Conservation (phyloP, 2,329 filamentous ascomycete genomes). For the Neofusicoccum umdonicola region DNA sequence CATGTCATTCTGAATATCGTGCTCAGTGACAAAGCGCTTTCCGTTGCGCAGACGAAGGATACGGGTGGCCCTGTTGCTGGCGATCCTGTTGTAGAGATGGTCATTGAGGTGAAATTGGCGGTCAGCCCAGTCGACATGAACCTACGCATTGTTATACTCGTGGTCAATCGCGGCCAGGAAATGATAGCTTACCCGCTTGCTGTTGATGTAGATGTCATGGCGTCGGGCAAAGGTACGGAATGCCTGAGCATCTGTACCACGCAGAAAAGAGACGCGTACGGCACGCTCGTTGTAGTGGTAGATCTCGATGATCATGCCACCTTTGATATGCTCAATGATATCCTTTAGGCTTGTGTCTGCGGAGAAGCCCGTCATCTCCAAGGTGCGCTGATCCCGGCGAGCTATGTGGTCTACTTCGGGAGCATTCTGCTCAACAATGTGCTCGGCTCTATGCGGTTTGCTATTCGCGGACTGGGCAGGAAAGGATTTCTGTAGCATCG, state of each 20-base stretch:
- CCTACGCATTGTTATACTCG: conserved; percentile 42
- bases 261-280: conserved; percentile 69
- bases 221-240: conserved; percentile 65
- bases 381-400: conserved; percentile 48
- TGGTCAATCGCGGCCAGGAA: neutral
- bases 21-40: conserved; percentile 53
- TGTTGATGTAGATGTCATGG: conserved; percentile 66
- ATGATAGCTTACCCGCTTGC: conserved; percentile 59
- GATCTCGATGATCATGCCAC: conserved; percentile 69
- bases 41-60: conserved; percentile 44
- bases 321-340: conserved; percentile 62
- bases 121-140: conserved; percentile 68
- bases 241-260: conserved; percentile 51
- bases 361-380: conserved; percentile 63
- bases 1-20: conserved; percentile 67
- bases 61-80: conserved; percentile 65
- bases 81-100: conserved; percentile 61
- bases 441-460: neutral
- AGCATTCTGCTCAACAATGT: neutral
- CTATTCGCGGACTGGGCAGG: neutral
- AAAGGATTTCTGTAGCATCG: neutral
- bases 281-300: conserved; percentile 61
- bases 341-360: conserved; percentile 64
- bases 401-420: neutral
- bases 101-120: conserved; percentile 65